Evolutionary conservation across 306 rosid species (phyloP).

Genomic region (Lupinus albus): DNA sequence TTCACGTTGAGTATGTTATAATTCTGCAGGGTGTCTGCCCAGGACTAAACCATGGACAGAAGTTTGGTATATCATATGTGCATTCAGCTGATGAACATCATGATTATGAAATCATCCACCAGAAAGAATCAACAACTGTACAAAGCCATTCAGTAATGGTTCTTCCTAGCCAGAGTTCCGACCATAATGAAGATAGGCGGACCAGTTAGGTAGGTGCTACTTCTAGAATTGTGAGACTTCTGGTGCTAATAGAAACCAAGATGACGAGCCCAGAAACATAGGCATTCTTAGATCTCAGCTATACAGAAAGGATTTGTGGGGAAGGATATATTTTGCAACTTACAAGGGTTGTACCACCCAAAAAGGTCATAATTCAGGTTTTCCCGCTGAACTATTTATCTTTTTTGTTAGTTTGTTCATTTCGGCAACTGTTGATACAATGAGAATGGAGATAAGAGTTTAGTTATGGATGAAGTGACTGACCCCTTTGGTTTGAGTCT

Average conservation of each 20-base stretch:
- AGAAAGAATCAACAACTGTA: constrained; percentile 47
- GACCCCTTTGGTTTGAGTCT: constrained; percentile 28
- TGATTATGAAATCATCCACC: constrained; percentile 45
- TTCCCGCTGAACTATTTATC: constrained; percentile 31
- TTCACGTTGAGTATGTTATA: constrained; percentile 28
- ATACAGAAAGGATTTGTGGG: constrained; percentile 21
- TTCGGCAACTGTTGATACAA: constrained; percentile 42
- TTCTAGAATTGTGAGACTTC: constrained; percentile 36
- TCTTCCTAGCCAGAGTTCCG: constrained; percentile 50
- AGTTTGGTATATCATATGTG: constrained; percentile 60
- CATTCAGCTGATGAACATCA: constrained; percentile 43
- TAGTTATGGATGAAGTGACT: constrained; percentile 39
- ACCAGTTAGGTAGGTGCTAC: constrained; percentile 38
- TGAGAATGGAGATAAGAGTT: constrained; percentile 48
- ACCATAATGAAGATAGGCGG: constrained; percentile 41
- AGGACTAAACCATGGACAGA: constrained; percentile 77
- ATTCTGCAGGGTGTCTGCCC: constrained; percentile 83
- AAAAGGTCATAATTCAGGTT: constrained; percentile 30
- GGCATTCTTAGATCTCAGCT: constrained; percentile 33
- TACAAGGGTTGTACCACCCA: constrained; percentile 15
- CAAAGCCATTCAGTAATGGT: constrained; percentile 55
- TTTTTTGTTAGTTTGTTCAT: constrained; percentile 39
- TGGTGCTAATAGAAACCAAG: constrained; percentile 23
- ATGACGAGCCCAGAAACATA: constrained; percentile 34
- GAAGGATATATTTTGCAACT: constrained; percentile 30